These are phyloP conservation scores for Xerocomus potaroensis DNA, from an alignment of 768 basidiomycete species.

Conservation along the genomic window DNA sequence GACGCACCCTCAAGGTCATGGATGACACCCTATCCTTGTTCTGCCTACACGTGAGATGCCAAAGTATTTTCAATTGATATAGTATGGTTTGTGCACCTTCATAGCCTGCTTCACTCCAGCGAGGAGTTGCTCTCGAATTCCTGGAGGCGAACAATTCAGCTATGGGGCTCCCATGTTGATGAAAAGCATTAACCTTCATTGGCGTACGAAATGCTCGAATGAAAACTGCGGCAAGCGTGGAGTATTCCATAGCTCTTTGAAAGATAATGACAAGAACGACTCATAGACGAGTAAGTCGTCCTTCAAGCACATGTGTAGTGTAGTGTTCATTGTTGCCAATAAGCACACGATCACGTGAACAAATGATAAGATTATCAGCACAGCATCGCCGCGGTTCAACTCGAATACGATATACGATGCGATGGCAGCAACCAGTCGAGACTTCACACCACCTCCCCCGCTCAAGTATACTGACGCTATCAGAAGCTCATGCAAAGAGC, in stretches of 20 bases:
- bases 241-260: slow-evolving; percentile 8
- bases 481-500: slow-evolving; percentile 45
- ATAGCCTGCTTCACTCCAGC: slow-evolving; percentile 59
- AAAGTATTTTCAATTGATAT: neutral
- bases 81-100: slow-evolving; percentile 48
- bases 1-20: slow-evolving; percentile 53
- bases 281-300: too few relatives aligned
- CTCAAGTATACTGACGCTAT: slow-evolving; percentile 48
- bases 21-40: slow-evolving; percentile 52
- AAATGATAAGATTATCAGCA: slow-evolving; percentile 8
- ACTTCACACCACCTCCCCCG: slow-evolving; percentile 40
- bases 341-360: slow-evolving; percentile 17
- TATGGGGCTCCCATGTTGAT: neutral
- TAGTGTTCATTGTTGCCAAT: too few relatives aligned
- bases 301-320: too few relatives aligned
- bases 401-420: too few relatives aligned
- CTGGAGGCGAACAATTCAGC: slow-evolving; percentile 27
- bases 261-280: slow-evolving; percentile 5
- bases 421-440: slow-evolving; percentile 16
- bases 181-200: slow-evolving; percentile 19
- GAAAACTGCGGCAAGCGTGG: slow-evolving; percentile 4
- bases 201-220: slow-evolving; percentile 9
- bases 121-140: slow-evolving; percentile 49
- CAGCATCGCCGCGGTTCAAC: too few relatives aligned
- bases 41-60: slow-evolving; percentile 32